Evolutionary conservation across 768 basidiomycete species (phyloP).

Genomic region (Russula sp.): DNA sequence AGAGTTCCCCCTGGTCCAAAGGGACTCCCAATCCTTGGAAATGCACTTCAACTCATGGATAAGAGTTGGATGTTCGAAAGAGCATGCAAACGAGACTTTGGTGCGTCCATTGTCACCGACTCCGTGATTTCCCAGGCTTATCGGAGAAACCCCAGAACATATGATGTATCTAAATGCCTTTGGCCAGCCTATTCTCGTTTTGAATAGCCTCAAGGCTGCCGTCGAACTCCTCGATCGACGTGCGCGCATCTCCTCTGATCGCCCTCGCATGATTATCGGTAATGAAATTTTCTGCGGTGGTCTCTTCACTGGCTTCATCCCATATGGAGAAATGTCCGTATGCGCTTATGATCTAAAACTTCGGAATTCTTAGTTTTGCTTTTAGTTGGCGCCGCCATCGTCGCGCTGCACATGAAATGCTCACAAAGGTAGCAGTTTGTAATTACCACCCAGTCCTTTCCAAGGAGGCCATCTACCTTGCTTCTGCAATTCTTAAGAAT

Average conservation of each 20-base stretch:
- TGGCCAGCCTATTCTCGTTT: not conserved
- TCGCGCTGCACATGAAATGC: slow-evolving; percentile 6
- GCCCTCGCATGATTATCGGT: not conserved
- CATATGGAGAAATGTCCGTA: not conserved
- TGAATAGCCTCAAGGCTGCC: slow-evolving; percentile 2
- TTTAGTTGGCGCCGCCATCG: not conserved
- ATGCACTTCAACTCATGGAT: not conserved
- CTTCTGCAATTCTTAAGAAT: not conserved
- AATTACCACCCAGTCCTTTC: slow-evolving; percentile 6
- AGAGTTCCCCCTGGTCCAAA: slow-evolving; percentile 1
- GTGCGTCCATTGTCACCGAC: not conserved
- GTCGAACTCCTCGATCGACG: not conserved
- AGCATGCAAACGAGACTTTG: not conserved
- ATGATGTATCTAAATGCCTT: not conserved
- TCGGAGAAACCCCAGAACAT: not conserved
- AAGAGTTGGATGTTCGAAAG: not conserved
- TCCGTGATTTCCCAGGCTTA: not conserved
- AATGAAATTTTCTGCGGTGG: not conserved
- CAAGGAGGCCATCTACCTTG: slow-evolving; percentile 4
- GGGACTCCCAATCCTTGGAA: not conserved
- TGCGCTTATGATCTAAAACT: no score
- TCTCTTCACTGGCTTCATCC: not conserved
- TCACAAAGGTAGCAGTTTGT: not conserved
- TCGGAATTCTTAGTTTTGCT: not conserved
- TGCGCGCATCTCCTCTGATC: not conserved